Evolutionary conservation across 495 filamentous ascomycete species (phyloP).

Genomic region (Penicillium manginii): DNA sequence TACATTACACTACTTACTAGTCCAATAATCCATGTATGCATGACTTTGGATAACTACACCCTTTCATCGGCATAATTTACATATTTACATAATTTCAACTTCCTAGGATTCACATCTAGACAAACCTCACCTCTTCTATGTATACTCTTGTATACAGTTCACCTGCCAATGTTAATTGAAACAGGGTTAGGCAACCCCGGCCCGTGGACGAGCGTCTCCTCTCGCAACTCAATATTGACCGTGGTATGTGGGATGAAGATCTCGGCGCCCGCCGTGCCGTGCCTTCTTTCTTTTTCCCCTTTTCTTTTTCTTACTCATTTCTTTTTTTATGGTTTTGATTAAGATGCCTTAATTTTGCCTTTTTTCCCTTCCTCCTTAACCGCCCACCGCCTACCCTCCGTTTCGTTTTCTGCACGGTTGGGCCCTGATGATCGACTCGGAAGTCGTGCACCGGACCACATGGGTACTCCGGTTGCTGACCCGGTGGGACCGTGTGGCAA

Average conservation of each 20-base stretch:
- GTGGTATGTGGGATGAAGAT: conserved; percentile 29
- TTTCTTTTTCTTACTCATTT: conserved; percentile 10
- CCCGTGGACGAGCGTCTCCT: conserved; percentile 10
- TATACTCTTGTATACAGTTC: not conserved
- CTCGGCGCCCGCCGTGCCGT: conserved; percentile 30
- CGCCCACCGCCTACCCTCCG: conserved; percentile 8
- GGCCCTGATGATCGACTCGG: conserved; percentile 37
- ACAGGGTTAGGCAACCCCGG: conserved; percentile 13
- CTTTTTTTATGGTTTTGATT: conserved; percentile 7
- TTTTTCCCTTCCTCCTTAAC: not conserved
- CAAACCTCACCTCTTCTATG: not conserved
- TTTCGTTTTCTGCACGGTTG: conserved; percentile 17
- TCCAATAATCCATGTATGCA: no score
- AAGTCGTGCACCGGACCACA: conserved; percentile 38
- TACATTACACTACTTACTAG: not conserved
- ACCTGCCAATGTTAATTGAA: not conserved
- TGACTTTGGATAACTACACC: not conserved
- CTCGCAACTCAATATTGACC: not conserved
- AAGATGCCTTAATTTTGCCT: not conserved
- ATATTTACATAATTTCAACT: not conserved
- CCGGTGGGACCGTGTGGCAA: conserved; percentile 27
- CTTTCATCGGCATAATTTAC: not conserved
- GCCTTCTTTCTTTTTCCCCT: conserved; percentile 6
- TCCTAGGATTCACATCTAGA: not conserved
- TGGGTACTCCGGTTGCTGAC: conserved; percentile 32